phyloP scores from a whole-genome alignment of 345 rosid species.

The Aurinia saxatilis region DNA sequence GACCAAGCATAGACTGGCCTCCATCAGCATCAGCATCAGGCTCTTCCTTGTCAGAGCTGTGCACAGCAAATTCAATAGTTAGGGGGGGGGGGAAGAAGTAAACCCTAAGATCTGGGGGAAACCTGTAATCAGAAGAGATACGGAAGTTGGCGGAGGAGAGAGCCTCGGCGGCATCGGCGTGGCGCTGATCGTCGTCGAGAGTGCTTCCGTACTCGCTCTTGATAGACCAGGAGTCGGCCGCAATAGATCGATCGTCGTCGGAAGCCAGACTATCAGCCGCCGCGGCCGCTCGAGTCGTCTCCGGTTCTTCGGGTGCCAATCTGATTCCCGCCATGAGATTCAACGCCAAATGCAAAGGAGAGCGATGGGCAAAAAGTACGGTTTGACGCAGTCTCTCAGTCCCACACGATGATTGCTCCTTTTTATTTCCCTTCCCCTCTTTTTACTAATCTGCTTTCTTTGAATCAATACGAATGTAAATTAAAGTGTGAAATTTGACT shows the following conservation, averaged over 20 bases:
- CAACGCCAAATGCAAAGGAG: too few relatives aligned
- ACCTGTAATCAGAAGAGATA: constrained; percentile 80
- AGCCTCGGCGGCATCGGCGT: constrained; percentile 89
- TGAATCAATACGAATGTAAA: too few relatives aligned
- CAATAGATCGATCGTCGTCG: constrained; percentile 95
- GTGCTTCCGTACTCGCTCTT: constrained; percentile 98
- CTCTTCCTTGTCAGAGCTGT: constrained; percentile 93
- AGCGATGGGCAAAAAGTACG: background rate
- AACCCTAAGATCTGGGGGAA: constrained; percentile 16
- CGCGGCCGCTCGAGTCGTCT: constrained; percentile 28
- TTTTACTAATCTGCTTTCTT: too few relatives aligned
- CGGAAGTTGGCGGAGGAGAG: constrained; percentile 71
- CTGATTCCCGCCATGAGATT: constrained; percentile 58
- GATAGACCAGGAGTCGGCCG: constrained; percentile 98
- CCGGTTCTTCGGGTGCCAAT: constrained; percentile 55
- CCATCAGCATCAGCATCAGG: constrained; percentile 86
- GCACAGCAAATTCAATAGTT: constrained; percentile 6
- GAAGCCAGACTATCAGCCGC: constrained; percentile 65
- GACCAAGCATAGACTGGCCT: constrained; percentile 75
- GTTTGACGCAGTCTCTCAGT: constrained; percentile 19
- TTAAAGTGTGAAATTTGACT: too few relatives aligned
- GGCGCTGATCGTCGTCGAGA: constrained; percentile 97
- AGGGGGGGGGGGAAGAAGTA: background rate
- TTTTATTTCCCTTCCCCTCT: too few relatives aligned
- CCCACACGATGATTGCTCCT: too few relatives aligned